phyloP scores from a whole-genome alignment of 2,329 filamentous ascomycete species.

The Rutstroemia sp. region DNA sequence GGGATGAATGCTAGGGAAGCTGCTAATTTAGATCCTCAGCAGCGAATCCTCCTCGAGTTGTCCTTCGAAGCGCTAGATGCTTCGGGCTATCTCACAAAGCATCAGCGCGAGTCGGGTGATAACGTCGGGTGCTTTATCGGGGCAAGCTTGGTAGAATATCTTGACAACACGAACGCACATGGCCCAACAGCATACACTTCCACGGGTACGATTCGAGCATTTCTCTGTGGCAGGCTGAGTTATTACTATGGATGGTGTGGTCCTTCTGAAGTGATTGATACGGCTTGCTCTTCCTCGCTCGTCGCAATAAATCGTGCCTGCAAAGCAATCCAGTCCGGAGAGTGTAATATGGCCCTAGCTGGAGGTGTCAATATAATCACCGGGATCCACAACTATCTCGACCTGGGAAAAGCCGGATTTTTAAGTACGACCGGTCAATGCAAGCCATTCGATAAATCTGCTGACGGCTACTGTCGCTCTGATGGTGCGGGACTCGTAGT shows the following conservation, averaged over 20 bases:
- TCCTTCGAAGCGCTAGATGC: constrained; percentile 13
- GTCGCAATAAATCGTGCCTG: constrained; percentile 29
- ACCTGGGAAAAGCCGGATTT: constrained; percentile 38
- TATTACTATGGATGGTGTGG: constrained; percentile 34
- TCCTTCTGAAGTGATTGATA: constrained; percentile 32
- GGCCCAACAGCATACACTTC: constrained; percentile 11
- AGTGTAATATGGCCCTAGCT: constrained; percentile 8
- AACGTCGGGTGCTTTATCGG: constrained; percentile 14
- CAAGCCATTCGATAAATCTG: constrained; percentile 33
- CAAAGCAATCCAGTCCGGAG: constrained; percentile 15
- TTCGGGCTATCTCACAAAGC: neutral
- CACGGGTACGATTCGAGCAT: constrained; percentile 27
- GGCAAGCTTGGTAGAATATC: constrained; percentile 5
- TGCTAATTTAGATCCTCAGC: constrained; percentile 18
- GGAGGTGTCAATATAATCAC: constrained; percentile 6
- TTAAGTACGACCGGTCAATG: constrained; percentile 17
- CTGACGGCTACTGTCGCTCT: constrained; percentile 19
- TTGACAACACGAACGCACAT: constrained; percentile 9
- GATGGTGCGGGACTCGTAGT: constrained; percentile 53
- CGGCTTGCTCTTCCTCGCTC: constrained; percentile 33
- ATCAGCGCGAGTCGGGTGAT: neutral
- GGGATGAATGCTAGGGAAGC: constrained; percentile 4
- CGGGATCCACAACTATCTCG: constrained; percentile 30
- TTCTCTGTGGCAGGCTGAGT: constrained; percentile 35
- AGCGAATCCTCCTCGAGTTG: constrained; percentile 5